A percentile compares a stretch with the other conserved stretches of the same genome.
Evolutionary conservation across 2,329 filamentous ascomycete species (phyloP).

Genomic region (Thielaviopsis euricoi): DNA sequence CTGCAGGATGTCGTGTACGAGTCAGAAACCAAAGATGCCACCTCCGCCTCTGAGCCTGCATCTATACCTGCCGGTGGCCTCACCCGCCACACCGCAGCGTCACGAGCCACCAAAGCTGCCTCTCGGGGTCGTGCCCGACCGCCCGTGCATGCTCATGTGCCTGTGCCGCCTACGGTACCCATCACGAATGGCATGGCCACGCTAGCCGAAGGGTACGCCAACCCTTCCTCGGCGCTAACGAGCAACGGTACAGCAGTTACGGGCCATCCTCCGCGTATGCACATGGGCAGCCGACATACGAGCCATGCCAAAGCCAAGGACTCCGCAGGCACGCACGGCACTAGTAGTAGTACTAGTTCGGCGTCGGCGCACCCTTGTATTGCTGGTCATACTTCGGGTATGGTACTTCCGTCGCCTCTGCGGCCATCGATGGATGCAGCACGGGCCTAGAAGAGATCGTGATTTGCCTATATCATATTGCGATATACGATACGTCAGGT

Average conservation of each 20-base stretch:
- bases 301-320: constrained; percentile 9
- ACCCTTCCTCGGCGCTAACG: neutral
- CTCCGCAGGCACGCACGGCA: neutral
- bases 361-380: constrained; percentile 1
- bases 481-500: neutral
- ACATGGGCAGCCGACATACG: neutral
- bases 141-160: neutral
- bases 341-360: neutral
- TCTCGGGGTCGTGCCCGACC: too few relatives aligned
- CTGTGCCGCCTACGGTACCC: neutral
- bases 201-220: neutral
- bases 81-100: neutral
- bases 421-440: constrained; percentile 9
- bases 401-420: constrained; percentile 5
- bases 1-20: constrained; percentile 9
- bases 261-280: neutral
- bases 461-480: too few relatives aligned
- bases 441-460: constrained; percentile 1
- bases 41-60: neutral
- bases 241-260: neutral
- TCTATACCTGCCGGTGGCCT: neutral
- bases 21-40: neutral
- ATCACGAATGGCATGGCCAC: neutral
- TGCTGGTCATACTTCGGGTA: neutral
- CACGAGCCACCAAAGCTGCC: neutral